Base-by-base conservation (phyloP, 129 eudicot genomes). In the Tagetes patula region DNA sequence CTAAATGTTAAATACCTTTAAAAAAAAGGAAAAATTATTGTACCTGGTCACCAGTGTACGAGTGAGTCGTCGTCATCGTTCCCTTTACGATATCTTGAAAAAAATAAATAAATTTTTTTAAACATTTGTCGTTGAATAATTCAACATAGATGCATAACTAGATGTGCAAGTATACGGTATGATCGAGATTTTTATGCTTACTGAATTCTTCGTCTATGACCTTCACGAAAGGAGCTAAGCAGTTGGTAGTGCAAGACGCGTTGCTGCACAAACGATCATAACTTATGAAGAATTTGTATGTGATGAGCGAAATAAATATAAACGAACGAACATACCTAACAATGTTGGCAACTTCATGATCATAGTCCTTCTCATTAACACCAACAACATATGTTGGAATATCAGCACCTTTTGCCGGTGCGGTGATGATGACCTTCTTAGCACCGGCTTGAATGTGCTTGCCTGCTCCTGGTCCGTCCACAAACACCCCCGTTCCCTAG, bases 21-120 rank as follows among this genome's bases (percentile, higher is more conserved):
- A 6, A 5, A 41, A 42, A 6, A 42, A 36, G 49, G n/a, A 12
- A 20, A 40, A 6, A 3, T 53, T 0, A 0, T 8, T 39, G 49
- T 82, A 91, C 97, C 95, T 91, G 98, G 80, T 92, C 98, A 61
- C 98, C 98, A 1, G 98, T 92, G 91, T 92, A 92, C 9, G 98
- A 92, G 87, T 92, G 98, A 56, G 98, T 94, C 42, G 98, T 94
- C 13, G 98, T 94, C 98, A 94, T 94, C 42, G 98, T 94, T 77
- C 98, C 98, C 87, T 94, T 94, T 55, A 90, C 90, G 39, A 94
- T 88, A 46, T 86, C 98, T 92, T 78, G 66, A 75, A 53, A 80
- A 10, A 30, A 53, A 63, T 10, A 6, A 0, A 40, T 38, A 2
- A 49, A 36, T 6, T n/a, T 66, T 47, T 6, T n/a, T 66, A 38